Conservation (phyloP, 2,329 filamentous ascomycete genomes). For the Fusarium transvaalense region DNA sequence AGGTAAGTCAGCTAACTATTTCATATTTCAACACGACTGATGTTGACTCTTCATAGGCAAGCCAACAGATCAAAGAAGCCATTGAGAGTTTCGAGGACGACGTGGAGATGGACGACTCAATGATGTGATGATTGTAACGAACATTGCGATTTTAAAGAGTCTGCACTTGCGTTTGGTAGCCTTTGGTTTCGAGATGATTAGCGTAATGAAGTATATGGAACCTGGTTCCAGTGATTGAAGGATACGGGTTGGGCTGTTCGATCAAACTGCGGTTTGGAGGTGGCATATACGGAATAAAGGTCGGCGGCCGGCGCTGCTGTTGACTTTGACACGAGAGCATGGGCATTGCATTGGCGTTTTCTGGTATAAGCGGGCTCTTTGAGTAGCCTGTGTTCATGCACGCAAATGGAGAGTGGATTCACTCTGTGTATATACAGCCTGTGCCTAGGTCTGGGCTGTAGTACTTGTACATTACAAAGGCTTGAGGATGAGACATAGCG, state of each 20-base stretch:
- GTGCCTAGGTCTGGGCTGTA: slow-evolving; percentile 34
- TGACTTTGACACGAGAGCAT: slow-evolving; percentile 48
- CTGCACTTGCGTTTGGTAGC: slow-evolving; percentile 40
- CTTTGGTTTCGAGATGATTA: slow-evolving; percentile 34
- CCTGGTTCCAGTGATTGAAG: neutral
- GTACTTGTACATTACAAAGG: slow-evolving; percentile 45
- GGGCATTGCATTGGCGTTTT: slow-evolving; percentile 56
- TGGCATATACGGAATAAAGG: slow-evolving; percentile 18
- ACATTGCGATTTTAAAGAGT: slow-evolving; percentile 44
- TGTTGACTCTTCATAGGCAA: slow-evolving; percentile 70
- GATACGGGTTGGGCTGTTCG: slow-evolving; percentile 9
- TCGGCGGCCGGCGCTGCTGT: slow-evolving; percentile 32
- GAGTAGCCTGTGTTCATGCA: slow-evolving; percentile 24
- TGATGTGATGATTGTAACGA: slow-evolving; percentile 65
- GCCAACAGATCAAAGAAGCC: slow-evolving; percentile 93
- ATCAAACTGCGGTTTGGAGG: neutral
- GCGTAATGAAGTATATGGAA: slow-evolving; percentile 38
- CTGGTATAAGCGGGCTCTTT: slow-evolving; percentile 39
- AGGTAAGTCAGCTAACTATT: slow-evolving; percentile 69
- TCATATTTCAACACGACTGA: neutral
- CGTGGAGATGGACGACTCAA: slow-evolving; percentile 76
- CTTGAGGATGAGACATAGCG: slow-evolving; percentile 10
- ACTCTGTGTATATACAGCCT: slow-evolving; percentile 46
- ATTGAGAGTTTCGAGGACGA: slow-evolving; percentile 92
- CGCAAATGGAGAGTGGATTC: slow-evolving; percentile 38